A percentile compares a stretch with the other conserved stretches of the same genome.
Conservation (phyloP, 2,329 filamentous ascomycete genomes). For the Alternaria atra region DNA sequence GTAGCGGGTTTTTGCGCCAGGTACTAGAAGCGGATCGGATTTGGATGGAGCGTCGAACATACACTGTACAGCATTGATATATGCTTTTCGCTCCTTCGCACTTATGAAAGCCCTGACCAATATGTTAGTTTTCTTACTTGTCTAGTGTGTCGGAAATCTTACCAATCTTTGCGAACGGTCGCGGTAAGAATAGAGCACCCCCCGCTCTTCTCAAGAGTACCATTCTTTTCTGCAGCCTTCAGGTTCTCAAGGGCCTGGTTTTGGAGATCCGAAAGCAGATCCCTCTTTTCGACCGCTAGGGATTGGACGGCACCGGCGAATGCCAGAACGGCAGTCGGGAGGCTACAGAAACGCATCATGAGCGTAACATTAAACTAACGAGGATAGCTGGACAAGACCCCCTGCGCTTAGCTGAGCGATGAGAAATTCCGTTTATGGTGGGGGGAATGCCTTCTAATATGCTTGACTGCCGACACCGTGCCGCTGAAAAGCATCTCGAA, state of each 20-base stretch:
- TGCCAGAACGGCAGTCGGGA: conserved; percentile 16
- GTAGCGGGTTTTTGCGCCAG: conserved; percentile 37
- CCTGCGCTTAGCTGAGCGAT: background rate
- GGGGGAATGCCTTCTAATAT: conserved; percentile 2
- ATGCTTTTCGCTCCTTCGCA: conserved; percentile 25
- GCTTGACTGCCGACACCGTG: background rate
- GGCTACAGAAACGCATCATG: conserved; percentile 13
- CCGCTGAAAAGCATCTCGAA: background rate
- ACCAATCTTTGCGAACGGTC: conserved; percentile 26
- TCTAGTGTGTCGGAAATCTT: background rate
- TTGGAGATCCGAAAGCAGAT: conserved; percentile 23
- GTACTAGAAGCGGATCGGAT: conserved; percentile 19
- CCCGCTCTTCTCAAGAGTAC: conserved; percentile 7
- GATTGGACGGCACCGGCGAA: conserved; percentile 16
- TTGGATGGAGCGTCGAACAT: conserved; percentile 24
- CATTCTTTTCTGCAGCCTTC: conserved; percentile 14
- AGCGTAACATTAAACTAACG: background rate
- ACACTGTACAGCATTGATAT: conserved; percentile 33
- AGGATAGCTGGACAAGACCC: too few species aligned
- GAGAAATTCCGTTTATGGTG: background rate
- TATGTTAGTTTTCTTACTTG: background rate
- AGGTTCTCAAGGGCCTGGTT: conserved; percentile 20
- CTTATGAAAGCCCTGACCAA: background rate
- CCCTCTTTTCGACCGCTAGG: conserved; percentile 14
- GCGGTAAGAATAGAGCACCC: conserved; percentile 20